Base-by-base conservation (phyloP, 257 asterid genomes). In the Solanum bulbocastanum region DNA sequence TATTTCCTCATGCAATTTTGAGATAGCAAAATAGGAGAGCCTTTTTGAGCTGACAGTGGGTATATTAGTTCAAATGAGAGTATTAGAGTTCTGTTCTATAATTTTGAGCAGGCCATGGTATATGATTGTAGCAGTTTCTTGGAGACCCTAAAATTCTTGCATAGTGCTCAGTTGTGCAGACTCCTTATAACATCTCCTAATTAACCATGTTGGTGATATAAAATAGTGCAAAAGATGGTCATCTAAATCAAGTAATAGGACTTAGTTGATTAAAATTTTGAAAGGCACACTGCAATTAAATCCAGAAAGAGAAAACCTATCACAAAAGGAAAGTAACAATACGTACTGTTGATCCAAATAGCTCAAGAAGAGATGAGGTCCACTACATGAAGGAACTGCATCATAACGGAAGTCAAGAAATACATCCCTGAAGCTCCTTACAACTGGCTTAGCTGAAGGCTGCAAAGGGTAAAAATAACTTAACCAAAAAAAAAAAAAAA, bases 301-400 rank as follows among this genome's bases (percentile, higher is more conserved):
- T 66, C 44, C 87, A 44, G 72, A 27, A 40, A 56, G 39, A 78
- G 62, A 79, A 44, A 44, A 79, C 37, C 65, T 27, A 44, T 46
- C 39, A 79, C 22, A 84, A 83, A 85, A 42, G 42, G 49, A 76
- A 73, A 88, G 33, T 82, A 74, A 69, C 33, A 20, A 65, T 86
- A 92, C 96, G 30, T 95, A 97, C 99, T 92, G 87, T 79, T 83
- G 90, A 90, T 92, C 92, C 81, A 96, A 92, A 91, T 96, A 96
- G 89, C 96, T 93, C 91, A 93, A 91, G 82, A 97, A 93, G 92
- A 97, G 88, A 88, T 95, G 95, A 44, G 98, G 94, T 78, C 98
- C 98, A 90, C 86, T 91, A 65, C 91, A 90, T 76, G 85, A 40
- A 36, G 94, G 94, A 90, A 93, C 95, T 40, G 90, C 92, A 86